phyloP scores from a whole-genome alignment of 108 stramenopile genomes.

The Nitzschia palea region DNA sequence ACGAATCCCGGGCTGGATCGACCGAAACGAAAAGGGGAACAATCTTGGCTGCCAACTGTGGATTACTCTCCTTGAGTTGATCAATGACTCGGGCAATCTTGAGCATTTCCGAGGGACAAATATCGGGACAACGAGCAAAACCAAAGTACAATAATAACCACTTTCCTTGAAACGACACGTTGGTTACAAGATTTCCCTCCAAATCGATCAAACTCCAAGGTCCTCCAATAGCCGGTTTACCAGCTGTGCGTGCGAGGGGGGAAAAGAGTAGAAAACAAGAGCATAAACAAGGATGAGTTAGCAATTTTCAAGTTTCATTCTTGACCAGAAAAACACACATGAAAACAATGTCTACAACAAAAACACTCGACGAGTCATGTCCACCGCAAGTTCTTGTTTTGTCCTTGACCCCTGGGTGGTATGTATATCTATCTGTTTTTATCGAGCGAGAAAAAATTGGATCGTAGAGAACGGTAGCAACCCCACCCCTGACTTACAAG shows the following conservation, averaged over 20 bases:
- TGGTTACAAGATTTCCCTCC: slow-evolving; percentile 84
- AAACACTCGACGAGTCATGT: too few species aligned
- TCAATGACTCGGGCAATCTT: slow-evolving; percentile 96
- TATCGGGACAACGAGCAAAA: slow-evolving; percentile 99
- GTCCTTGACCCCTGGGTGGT: too few species aligned
- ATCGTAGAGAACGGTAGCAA: too few species aligned
- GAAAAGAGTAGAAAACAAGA: too few species aligned
- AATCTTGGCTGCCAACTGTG: slow-evolving; percentile 62
- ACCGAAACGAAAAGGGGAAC: slow-evolving; percentile 96
- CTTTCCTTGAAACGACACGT: slow-evolving; percentile 81
- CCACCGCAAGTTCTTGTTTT: too few species aligned
- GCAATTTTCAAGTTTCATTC: too few species aligned
- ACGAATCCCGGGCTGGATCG: slow-evolving; percentile 96
- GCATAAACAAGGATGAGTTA: too few species aligned
- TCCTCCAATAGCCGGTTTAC: slow-evolving; percentile 89
- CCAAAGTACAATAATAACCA: slow-evolving; percentile 98
- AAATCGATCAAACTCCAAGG: slow-evolving; percentile 87
- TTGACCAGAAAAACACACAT: too few species aligned
- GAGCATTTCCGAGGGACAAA: slow-evolving; percentile 99
- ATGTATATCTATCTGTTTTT: too few species aligned
- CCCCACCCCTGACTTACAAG: slow-evolving; percentile 80
- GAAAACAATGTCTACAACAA: too few species aligned
- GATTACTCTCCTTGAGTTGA: slow-evolving; percentile 75
- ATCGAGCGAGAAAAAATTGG: too few species aligned
- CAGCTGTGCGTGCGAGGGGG: too few species aligned